Percentiles rank a stretch among this genome's conserved stretches.
Evolutionary conservation across 805 yeast species (phyloP).

Genomic region (Candida ficus): DNA sequence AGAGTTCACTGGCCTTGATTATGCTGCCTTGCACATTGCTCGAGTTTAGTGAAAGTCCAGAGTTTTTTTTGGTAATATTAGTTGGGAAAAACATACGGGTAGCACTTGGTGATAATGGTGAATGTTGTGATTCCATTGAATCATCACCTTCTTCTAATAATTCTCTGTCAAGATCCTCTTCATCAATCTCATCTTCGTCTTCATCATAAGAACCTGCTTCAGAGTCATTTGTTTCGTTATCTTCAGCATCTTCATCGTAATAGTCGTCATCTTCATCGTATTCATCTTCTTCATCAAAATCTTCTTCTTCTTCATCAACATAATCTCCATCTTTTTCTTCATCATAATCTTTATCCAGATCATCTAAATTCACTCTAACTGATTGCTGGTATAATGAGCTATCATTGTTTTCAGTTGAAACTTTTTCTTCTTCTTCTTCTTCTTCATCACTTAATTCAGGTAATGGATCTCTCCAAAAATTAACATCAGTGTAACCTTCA

Average conservation of each 20-base stretch:
- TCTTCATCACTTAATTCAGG: slow-evolving; percentile 55
- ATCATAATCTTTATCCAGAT: slow-evolving; percentile 18
- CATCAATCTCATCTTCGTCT: slow-evolving; percentile 22
- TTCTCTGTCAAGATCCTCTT: slow-evolving; percentile 27
- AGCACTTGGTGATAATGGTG: background rate
- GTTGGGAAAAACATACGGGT: slow-evolving; percentile 10
- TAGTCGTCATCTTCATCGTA: slow-evolving; percentile 29
- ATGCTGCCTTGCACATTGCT: slow-evolving; percentile 16
- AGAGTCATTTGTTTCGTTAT: slow-evolving; percentile 5
- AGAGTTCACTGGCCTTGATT: slow-evolving; percentile 23
- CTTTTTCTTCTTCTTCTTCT: slow-evolving; percentile 37
- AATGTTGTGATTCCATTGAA: background rate
- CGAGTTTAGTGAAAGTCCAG: slow-evolving; percentile 16
- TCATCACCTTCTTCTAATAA: slow-evolving; percentile 22
- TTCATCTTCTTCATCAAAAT: slow-evolving; percentile 25
- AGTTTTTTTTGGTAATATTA: slow-evolving; percentile 9
- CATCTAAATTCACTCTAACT: slow-evolving; percentile 15
- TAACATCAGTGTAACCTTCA: slow-evolving; percentile 71
- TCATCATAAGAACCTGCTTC: slow-evolving; percentile 10
- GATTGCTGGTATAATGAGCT: slow-evolving; percentile 2
- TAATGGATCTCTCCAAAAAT: slow-evolving; percentile 87
- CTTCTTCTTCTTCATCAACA: slow-evolving; percentile 21
- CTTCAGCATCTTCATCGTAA: slow-evolving; percentile 11
- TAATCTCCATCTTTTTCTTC: slow-evolving; percentile 20
- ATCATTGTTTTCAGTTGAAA: slow-evolving; percentile 8